These are phyloP conservation scores for Thielaviopsis musarum DNA, from an alignment of 2,329 filamentous ascomycete genomes.

Conservation along the genomic window DNA sequence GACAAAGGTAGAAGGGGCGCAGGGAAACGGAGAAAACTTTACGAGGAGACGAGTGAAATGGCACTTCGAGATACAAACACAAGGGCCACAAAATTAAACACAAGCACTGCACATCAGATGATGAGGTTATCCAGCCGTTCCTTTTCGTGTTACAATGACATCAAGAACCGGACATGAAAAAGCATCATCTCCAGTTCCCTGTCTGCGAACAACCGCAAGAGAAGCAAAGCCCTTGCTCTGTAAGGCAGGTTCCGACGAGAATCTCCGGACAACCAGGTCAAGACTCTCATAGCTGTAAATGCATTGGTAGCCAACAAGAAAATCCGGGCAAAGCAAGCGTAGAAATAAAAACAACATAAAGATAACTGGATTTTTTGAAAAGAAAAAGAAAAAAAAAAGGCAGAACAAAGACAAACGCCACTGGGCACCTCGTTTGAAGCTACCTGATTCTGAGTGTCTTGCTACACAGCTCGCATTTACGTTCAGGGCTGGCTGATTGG, in stretches of 20 bases:
- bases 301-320: not conserved
- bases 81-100: too few relatives aligned
- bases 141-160: not conserved
- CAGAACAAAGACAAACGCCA: not conserved
- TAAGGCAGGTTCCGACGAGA: not conserved
- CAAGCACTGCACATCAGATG: not conserved
- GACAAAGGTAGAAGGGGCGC: too few relatives aligned
- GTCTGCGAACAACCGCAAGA: not conserved
- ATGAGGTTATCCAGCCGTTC: not conserved
- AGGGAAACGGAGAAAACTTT: too few relatives aligned
- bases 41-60: too few relatives aligned
- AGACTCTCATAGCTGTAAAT: too few relatives aligned
- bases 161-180: not conserved
- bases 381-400: not conserved
- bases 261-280: too few relatives aligned
- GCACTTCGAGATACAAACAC: too few relatives aligned
- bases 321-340: not conserved
- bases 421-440: not conserved
- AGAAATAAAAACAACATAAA: not conserved
- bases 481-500: not conserved
- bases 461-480: not conserved
- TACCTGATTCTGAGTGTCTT: not conserved
- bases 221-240: not conserved
- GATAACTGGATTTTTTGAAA: not conserved
- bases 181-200: not conserved